Base-by-base conservation (phyloP, 192 early-diverging fungal genomes). In the Coemansia sp. region DNA sequence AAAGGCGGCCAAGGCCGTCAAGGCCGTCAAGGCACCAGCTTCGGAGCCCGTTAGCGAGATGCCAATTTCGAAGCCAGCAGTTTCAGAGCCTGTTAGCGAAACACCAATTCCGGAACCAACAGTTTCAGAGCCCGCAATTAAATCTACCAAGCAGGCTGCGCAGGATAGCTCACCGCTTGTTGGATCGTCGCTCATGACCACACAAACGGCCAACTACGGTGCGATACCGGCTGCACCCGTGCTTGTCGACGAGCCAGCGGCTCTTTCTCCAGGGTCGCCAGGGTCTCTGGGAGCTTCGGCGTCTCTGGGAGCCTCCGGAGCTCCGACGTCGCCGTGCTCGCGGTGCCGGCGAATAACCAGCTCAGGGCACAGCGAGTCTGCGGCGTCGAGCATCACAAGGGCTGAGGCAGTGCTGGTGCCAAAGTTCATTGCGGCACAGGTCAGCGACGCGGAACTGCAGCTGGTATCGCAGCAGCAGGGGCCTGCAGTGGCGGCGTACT, bases 351-450 rank as follows among this genome's bases (percentile, higher is more conserved):
- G 49, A 42, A 58, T 59, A 21, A 23, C 42, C 40, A 61, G 49
- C 42, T 31, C 49, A 7, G 30, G 38, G 6, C 23, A 35, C 21
- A 45, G 42, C 51, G 64, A 44, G 11, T 71, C 75, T 3, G 24
- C 59, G 35, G 35, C 58, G 5, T 78, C 75, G 0, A 72, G 58
- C 54, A 60, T 64, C 19, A 79, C 76, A 6, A 31, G 56, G 52
- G 56, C 76, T 1, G 76, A 79, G 35, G 70, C 76, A 0, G 52
- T 56, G 38, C 76, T 79, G 1, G 76, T 79, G 54, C 76, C 76
- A 1, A 57, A 73, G 53, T 72, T 79, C 24, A 54, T 79, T 22
- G 66, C 70, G 0, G 76, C 76, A n/a, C 76, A 79, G 40, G 53
- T 73, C 22, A 56, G 60, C 42, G 70, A 79, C n/a, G 45, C 44